These are phyloP conservation scores for Melanopsichium pennsylvanicum DNA, from an alignment of 1,284 basidiomycete genomes.

Conservation along the genomic window DNA sequence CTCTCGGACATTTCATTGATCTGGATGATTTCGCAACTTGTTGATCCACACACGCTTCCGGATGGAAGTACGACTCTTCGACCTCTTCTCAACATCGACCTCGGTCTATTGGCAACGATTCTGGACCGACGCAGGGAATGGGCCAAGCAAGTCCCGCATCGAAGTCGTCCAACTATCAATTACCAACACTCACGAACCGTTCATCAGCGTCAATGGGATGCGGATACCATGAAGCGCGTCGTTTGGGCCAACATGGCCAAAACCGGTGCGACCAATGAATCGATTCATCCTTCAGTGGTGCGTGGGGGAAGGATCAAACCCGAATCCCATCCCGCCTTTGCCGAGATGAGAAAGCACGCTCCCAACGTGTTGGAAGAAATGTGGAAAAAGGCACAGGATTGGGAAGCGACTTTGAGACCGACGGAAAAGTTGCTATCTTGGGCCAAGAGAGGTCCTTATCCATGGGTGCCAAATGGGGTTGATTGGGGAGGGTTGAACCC, in stretches of 20 bases:
- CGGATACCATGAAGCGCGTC: constrained; percentile 10
- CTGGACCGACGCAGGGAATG: constrained; percentile 45
- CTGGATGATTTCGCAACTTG: constrained; percentile 60
- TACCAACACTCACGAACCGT: constrained; percentile 20
- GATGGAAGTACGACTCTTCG: constrained; percentile 20
- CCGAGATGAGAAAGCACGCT: constrained; percentile 17
- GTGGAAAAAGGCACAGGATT: constrained; percentile 37
- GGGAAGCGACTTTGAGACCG: constrained; percentile 15
- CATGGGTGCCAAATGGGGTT: constrained; percentile 7
- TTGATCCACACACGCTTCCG: constrained; percentile 34
- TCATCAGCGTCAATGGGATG: constrained; percentile 6
- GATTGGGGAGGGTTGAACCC: constrained; percentile 18
- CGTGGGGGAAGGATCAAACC: constrained; percentile 25
- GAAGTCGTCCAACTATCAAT: constrained; percentile 22
- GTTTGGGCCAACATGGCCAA: constrained; percentile 37
- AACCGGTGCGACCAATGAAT: constrained; percentile 29
- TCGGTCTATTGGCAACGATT: constrained; percentile 20
- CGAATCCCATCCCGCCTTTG: constrained; percentile 19
- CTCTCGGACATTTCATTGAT: constrained; percentile 56
- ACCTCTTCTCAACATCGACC: constrained; percentile 46
- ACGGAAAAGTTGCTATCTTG: constrained; percentile 36
- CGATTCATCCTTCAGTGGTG: constrained; percentile 46
- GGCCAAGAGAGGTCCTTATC: constrained; percentile 20
- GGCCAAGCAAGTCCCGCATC: constrained; percentile 45
- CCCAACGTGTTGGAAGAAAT: constrained; percentile 7